Percentiles rank a stretch among this genome's conserved stretches.
phyloP scores from a whole-genome alignment of 768 basidiomycete species.

The Chalciporus piperatus region DNA sequence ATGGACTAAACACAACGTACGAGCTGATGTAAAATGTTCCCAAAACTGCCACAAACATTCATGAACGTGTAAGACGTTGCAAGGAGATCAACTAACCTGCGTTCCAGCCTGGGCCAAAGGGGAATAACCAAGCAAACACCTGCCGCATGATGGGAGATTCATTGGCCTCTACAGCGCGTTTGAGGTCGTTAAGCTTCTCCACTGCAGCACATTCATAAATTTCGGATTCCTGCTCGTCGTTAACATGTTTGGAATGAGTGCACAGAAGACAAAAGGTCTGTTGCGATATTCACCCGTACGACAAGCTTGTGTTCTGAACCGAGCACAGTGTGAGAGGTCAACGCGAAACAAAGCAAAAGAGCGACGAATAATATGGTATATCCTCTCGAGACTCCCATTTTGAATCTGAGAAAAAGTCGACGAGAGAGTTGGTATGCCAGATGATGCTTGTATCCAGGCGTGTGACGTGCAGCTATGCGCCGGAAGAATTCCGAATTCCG shows the following conservation, averaged over 20 bases:
- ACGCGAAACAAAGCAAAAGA: slow-evolving; percentile 41
- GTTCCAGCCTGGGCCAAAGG: slow-evolving; percentile 89
- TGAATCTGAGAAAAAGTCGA: background rate
- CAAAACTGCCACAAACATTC: slow-evolving; percentile 47
- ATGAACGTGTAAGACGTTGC: slow-evolving; percentile 17
- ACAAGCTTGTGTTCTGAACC: slow-evolving; percentile 24
- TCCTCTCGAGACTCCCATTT: slow-evolving; percentile 20
- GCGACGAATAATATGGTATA: slow-evolving; percentile 34
- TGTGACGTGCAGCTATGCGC: too few relatives aligned
- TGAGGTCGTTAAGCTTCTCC: slow-evolving; percentile 53
- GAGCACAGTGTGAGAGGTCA: slow-evolving; percentile 17
- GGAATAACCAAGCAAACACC: slow-evolving; percentile 79
- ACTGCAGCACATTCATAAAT: slow-evolving; percentile 41
- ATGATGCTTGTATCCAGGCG: too few relatives aligned
- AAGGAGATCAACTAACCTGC: slow-evolving; percentile 42
- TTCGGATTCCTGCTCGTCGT: slow-evolving; percentile 39
- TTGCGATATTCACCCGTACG: slow-evolving; percentile 28
- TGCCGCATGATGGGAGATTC: slow-evolving; percentile 76
- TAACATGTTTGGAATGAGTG: slow-evolving; percentile 7
- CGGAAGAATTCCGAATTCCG: slow-evolving; percentile 28
- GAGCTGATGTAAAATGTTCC: slow-evolving; percentile 97
- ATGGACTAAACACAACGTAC: slow-evolving; percentile 47
- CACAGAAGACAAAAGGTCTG: background rate
- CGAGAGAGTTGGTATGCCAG: background rate
- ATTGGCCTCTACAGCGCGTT: slow-evolving; percentile 55